These are phyloP conservation scores for Coemansia erecta DNA, from an alignment of 192 early-diverging fungal species.

Conservation along the genomic window DNA sequence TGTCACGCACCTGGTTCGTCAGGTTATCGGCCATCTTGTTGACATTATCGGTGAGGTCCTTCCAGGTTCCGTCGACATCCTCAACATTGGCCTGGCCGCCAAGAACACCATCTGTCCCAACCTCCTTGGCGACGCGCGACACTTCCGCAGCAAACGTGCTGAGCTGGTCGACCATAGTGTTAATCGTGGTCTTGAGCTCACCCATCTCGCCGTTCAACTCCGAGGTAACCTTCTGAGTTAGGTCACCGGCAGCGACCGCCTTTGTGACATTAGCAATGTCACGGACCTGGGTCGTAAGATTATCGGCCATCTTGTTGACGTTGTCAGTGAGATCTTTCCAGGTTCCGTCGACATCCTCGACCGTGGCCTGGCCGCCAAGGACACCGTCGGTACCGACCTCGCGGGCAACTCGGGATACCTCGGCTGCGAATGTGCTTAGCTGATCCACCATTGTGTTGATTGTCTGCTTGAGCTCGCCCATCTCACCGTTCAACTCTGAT, in stretches of 20 bases:
- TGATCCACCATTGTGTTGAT: constrained; percentile 60
- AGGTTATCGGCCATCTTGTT: constrained; percentile 58
- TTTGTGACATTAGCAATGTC: constrained; percentile 58
- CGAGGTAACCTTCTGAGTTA: constrained; percentile 52
- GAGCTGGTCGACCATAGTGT: constrained; percentile 65
- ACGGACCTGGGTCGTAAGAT: constrained; percentile 57
- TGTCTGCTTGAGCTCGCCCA: constrained; percentile 54
- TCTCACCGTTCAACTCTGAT: constrained; percentile 50
- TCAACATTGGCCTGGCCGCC: constrained; percentile 61
- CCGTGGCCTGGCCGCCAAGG: constrained; percentile 60
- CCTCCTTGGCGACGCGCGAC: constrained; percentile 60
- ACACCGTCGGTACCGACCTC: constrained; percentile 68
- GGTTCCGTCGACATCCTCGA: constrained; percentile 45
- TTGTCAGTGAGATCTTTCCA: constrained; percentile 60
- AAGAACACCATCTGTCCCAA: constrained; percentile 63
- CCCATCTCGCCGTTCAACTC: constrained; percentile 56
- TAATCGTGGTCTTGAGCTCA: constrained; percentile 56
- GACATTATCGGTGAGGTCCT: constrained; percentile 57
- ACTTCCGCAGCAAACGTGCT: constrained; percentile 57
- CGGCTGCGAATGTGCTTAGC: constrained; percentile 54
- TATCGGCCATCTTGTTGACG: constrained; percentile 62
- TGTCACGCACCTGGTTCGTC: constrained; percentile 55
- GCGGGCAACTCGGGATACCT: constrained; percentile 65
- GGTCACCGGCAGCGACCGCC: constrained; percentile 57
- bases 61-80: constrained; percentile 63